Base-by-base conservation (phyloP, 1,284 basidiomycete genomes). In the Rhodotorula sp. region DNA sequence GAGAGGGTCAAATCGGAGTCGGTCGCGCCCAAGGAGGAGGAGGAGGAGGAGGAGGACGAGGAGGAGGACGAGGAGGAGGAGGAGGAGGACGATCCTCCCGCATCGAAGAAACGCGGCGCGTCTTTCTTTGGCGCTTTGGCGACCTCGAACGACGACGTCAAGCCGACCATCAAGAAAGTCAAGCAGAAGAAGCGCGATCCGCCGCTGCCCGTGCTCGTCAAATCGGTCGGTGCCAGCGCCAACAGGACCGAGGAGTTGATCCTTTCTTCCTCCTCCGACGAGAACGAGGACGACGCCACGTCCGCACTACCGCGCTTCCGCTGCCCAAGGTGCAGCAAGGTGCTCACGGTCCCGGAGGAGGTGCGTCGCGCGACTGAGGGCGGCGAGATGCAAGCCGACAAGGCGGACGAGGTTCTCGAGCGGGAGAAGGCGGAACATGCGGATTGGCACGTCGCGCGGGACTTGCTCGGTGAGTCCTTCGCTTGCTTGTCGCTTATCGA, bases 391-490 rank as follows among this genome's bases (percentile, higher is more conserved):
- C 65, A 79, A 89, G 66, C 86, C 84, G 67, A 31, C 50, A 26
- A 28, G 43, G 48, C 56, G 26, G 23, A 38, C 19, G 58, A 59
- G 12, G 62, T 60, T 21, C 61, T 91, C 52, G 81, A 81, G 8
- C 82, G 78, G 66, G 79, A 89, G 63, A 86, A 85, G 68, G 81
- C 85, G 76, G 93, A 95, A 79, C 93, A 95, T 76, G 85, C 87
- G 59, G 93, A 95, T 81, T 94, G 87, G 80, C 93, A 95, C 80
- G 87, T 92, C 76, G 93, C 93, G 2, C 84, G 88, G 77, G 88
- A 91, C 66, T 79, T 95, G 61, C 85, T 74, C 88, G 69, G 66
- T 67, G 60, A 60, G 66, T 34, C 26, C 16, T 28, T 8, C 31
- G 34, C 50, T 43, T 19, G 34, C 12, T 21, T n/a, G 21, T 31